Evolutionary conservation across 352 stramenopile species (phyloP).

Genomic region (Pythium chondricola): DNA sequence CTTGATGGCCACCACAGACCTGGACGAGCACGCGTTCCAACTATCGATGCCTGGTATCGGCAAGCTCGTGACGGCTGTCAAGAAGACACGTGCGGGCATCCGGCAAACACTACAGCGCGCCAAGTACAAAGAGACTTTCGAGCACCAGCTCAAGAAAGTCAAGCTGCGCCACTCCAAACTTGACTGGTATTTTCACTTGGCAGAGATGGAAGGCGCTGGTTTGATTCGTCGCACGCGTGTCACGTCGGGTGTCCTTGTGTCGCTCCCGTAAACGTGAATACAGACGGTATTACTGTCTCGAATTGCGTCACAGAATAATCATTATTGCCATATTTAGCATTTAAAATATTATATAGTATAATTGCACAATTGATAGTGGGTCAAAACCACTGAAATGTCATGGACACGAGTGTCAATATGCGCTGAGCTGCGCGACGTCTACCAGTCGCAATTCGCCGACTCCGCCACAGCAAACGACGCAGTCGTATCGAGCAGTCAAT

Average conservation of each 20-base stretch:
- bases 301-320: too few species aligned
- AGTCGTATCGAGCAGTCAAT: too few species aligned
- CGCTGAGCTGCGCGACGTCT: too few species aligned
- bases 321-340: too few species aligned
- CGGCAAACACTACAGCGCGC: constrained; percentile 41
- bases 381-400: too few species aligned
- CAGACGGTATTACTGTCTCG: too few species aligned
- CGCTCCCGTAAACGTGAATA: too few species aligned
- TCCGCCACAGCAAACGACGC: too few species aligned
- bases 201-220: constrained; percentile 54
- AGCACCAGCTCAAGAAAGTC: constrained; percentile 54
- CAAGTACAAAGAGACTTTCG: constrained; percentile 53
- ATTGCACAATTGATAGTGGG: too few species aligned
- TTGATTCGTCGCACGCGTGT: constrained; percentile 46
- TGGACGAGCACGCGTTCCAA: constrained; percentile 43
- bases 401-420: too few species aligned
- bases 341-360: too few species aligned
- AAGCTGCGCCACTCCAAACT: constrained; percentile 55
- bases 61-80: constrained; percentile 48
- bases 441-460: too few species aligned
- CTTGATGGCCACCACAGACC: constrained; percentile 28
- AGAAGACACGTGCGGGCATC: constrained; percentile 42
- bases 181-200: constrained; percentile 46
- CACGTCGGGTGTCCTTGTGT: constrained; percentile 47
- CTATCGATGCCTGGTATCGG: constrained; percentile 53